Evolutionary conservation across 108 stramenopile genomes (phyloP), one percentile per base, ranked within the genome.

Genomic region (Stephanodiscus triporus): DNA sequence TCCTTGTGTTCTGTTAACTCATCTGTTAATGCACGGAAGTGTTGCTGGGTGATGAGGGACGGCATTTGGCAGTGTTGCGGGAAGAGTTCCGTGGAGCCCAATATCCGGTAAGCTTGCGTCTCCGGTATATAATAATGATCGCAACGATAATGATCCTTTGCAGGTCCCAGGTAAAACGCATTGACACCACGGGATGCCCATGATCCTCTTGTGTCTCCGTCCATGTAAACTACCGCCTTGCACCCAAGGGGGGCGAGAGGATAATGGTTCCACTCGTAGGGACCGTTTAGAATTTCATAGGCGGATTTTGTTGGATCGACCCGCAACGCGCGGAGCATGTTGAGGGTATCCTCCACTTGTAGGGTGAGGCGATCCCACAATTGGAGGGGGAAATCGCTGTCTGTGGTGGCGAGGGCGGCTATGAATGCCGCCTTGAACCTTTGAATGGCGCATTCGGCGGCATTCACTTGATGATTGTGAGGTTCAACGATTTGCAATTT

Each of bases 171-270:
- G 42, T 58, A 73, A 36, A 53, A 79, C 27, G 58, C 66, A 17
- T 79, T 36, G n/a, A 30, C 56, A 0, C 22, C 77, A 53, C 36
- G 63, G 8, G 64, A 42, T 9, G 36, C 30, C 38, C 78, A 86
- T 4, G 72, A 72, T 9, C 23, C 29, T 34, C 32, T 34, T 5
- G 32, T 34, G 5, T 34, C 32, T 34, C 32, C 32, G 5, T 34
- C 32, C 5, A 30, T 61, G 2, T 16, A 72, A 0, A 54, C 42
- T 1, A 85, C 17, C 38, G 70, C 73, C 26, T 37, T 26, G 2
- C 36, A 74, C 0, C 86, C 87, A 0, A 66, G 68, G 17, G 87
- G 87, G 2, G 78, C 84, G 4, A 80, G 42, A 17, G 87, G 87
- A 22, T 73, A 65, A 8, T 66, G 54, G 48, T 83, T 83, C 75